Conservation (phyloP, 495 filamentous ascomycete species). For the Evansstolkia leycettana region DNA sequence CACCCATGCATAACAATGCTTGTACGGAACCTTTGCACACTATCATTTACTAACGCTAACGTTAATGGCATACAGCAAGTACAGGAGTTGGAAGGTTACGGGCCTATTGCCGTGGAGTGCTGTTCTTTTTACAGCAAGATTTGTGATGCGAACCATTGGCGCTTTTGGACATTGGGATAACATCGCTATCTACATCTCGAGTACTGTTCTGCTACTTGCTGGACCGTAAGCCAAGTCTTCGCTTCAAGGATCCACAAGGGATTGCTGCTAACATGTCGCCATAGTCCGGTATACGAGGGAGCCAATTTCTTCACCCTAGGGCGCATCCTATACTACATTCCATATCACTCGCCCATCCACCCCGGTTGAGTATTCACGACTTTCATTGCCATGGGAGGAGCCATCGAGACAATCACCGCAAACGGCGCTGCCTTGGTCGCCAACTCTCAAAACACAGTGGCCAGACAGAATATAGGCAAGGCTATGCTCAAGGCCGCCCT, state of each 20-base stretch:
- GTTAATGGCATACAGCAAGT: conserved; percentile 17
- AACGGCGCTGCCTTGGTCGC: conserved; percentile 52
- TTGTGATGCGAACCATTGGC: conserved; percentile 41
- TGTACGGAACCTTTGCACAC: conserved; percentile 21
- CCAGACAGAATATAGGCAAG: conserved; percentile 39
- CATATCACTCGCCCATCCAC: conserved; percentile 65
- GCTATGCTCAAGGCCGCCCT: conserved; percentile 53
- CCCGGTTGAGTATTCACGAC: conserved; percentile 65
- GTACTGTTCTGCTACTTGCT: conserved; percentile 46
- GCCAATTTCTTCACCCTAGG: conserved; percentile 69
- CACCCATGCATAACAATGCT: conserved; percentile 50
- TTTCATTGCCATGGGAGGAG: conserved; percentile 51
- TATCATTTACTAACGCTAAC: background rate
- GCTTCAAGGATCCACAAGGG: background rate
- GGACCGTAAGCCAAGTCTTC: conserved; percentile 42
- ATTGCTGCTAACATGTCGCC: conserved; percentile 1
- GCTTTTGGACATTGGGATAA: conserved; percentile 46
- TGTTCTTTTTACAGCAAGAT: conserved; percentile 43
- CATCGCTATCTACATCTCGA: conserved; percentile 44
- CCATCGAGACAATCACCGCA: conserved; percentile 56
- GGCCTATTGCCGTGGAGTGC: conserved; percentile 42
- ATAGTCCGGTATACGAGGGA: conserved; percentile 58
- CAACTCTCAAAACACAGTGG: conserved; percentile 29
- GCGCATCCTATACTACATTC: conserved; percentile 66
- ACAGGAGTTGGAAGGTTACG: conserved; percentile 39